Evolutionary conservation across 1,139 yeast genomes (phyloP).

Genomic region (Meyerozyma smithsonii): DNA sequence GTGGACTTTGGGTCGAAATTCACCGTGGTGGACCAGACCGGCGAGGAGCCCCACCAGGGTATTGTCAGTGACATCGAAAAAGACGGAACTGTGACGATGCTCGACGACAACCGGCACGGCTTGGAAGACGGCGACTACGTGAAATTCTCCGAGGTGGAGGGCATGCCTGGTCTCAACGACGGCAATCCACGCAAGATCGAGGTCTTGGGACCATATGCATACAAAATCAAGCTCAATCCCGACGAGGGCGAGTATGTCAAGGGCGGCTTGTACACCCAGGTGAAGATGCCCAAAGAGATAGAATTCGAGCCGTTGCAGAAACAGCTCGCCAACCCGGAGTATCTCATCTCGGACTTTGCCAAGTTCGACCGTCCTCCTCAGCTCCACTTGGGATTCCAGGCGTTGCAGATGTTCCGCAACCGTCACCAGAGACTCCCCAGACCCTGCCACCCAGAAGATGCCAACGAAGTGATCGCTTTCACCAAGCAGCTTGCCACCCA

Average conservation of each 20-base stretch:
- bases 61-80: conserved; percentile 82
- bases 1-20: conserved; percentile 86
- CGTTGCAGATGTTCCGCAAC: conserved; percentile 68
- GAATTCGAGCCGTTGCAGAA: conserved; percentile 59
- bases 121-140: conserved; percentile 89
- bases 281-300: conserved; percentile 69
- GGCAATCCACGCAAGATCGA: conserved; percentile 71
- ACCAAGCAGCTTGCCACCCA: conserved; percentile 58
- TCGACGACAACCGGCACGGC: conserved; percentile 91
- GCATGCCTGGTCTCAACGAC: conserved; percentile 61
- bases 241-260: conserved; percentile 60
- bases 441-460: conserved; percentile 74
- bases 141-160: conserved; percentile 82
- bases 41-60: conserved; percentile 88
- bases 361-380: conserved; percentile 90
- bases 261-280: conserved; percentile 92
- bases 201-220: conserved; percentile 92
- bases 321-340: conserved; percentile 77
- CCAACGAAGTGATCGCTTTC: conserved; percentile 57
- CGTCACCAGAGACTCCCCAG: conserved; percentile 64
- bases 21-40: conserved; percentile 77
- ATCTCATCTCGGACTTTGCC: conserved; percentile 78
- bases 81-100: conserved; percentile 89
- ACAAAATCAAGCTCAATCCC: conserved; percentile 57
- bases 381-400: conserved; percentile 88